Conservation (phyloP, 768 basidiomycete genomes). For the Suillus decipiens region DNA sequence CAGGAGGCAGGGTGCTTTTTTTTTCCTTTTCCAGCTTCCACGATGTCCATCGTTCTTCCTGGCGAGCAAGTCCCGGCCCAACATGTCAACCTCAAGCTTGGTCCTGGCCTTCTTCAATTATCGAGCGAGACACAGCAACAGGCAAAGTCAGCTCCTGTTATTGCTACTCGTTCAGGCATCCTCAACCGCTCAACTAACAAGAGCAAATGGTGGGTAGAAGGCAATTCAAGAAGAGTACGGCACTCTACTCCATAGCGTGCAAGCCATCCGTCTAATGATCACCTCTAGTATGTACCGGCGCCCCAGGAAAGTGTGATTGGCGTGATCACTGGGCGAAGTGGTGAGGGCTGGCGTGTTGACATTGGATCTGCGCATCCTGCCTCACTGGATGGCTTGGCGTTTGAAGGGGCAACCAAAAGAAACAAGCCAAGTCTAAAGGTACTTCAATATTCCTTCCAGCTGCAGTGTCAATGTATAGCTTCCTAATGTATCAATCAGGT, state of each 20-base stretch:
- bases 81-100: conserved; percentile 81
- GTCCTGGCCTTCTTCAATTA: conserved; percentile 74
- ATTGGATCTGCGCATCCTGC: conserved; percentile 89
- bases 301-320: conserved; percentile 90
- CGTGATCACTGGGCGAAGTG: conserved; percentile 73
- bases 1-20: not conserved
- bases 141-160: conserved; percentile 27
- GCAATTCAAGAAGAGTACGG: conserved; percentile 79
- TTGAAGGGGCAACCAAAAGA: conserved; percentile 94
- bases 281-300: conserved; percentile 82
- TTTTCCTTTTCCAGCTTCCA: conserved; percentile 28
- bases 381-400: conserved; percentile 85
- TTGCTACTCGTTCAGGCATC: conserved; percentile 69
- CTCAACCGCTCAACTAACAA: conserved; percentile 71
- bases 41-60: conserved; percentile 75
- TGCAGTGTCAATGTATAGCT: conserved; percentile 13
- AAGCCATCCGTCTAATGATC: conserved; percentile 1
- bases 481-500: conserved; percentile 51
- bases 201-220: conserved; percentile 88
- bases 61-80: conserved; percentile 77
- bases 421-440: conserved; percentile 95
- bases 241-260: conserved; percentile 28
- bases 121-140: conserved; percentile 36
- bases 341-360: conserved; percentile 92
- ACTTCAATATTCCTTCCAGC: conserved; percentile 9